Evolutionary conservation across 352 stramenopile genomes (phyloP), one percentile per base, ranked within the genome.

Genomic region (Peronospora belbahrii): DNA sequence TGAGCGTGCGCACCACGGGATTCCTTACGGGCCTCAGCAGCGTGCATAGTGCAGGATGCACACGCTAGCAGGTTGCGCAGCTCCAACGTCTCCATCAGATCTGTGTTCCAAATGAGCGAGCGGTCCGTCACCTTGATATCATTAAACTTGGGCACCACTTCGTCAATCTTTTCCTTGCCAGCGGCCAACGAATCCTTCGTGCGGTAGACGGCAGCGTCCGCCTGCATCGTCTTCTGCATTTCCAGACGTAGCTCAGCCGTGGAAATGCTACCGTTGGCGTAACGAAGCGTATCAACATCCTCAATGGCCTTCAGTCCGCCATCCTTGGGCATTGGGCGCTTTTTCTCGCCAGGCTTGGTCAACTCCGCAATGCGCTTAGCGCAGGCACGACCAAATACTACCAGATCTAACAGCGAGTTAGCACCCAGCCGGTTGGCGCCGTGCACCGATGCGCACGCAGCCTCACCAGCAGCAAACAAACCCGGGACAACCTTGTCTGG

Each of bases 61-160:
- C 95, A 97, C 1, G 65, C 79, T 2, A 98, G 52, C 20, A 98
- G 63, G 62, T 98, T 98, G 34, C 88, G 77, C 40, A 98, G 65
- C 70, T 98, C 91, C n/a, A 97, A 67, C 15, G 93, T 97, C 69
- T 98, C 95, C 15, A 97, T 92, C 5, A 98, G 68, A 60, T 98
- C 94, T 20, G 94, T 98, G 67, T 98, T 98, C 95, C 95, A 98
- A 48, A 98, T 94, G 0, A 98, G 70, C 47, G 84, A 97, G 32
- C 94, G 88, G 68, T 98, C 95, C 4, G 83, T 96, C 23, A 98
- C 85, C 33, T 89, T 80, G 20, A 98, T 77, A 62, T 98, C 85
- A 24, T 89, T 71, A 65, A 97, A 97, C 48, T 86, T 89, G 15
- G 86, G 48, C 22, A 96, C 78, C 6, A 97, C 78, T 28, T 86